Evolutionary conservation across 176 grass and related monocot species (phyloP), one percentile per base, ranked within the genome.

Genomic region (Carex myosuroides): DNA sequence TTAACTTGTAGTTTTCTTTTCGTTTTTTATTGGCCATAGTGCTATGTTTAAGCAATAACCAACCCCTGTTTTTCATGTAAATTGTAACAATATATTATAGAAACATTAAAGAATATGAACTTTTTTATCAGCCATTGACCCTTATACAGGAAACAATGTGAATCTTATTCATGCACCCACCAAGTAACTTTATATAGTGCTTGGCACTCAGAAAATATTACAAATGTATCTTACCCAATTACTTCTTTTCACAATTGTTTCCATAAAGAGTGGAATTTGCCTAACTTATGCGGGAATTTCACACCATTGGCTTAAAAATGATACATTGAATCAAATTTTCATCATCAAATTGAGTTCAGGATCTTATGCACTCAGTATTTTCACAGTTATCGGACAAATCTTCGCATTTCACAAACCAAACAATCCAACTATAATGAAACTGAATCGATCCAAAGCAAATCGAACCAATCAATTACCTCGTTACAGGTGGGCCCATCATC

Each of bases 401-500:
- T 75, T 75, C n/a, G 2, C 17, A 73, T 50, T 22, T 5, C 13
- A 66, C 1, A 66, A 9, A 33, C 6, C 13, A 39, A 39, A 42
- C 16, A 44, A 70, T 2, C 67, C 10, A 16, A 70, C 17, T 42
- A 20, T 3, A 1, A 61, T 20, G 18, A 17, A 80, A 61, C 13
- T 0, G 7, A 13, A 57, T 1, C 13, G 64, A 81, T 0, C 12
- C 29, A 81, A 44, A 44, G 4, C 53, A 81, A 65, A 81, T 63
- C 57, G 44, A 44, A 41, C 6, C 32, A 80, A 60, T 14, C 18
- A 46, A 54, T 54, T 83, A 83, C 80, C 88, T 99, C 97, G 67
- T 75, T 61, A 73, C 94, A 92, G 88, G 94, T 82, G 50, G 82
- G 70, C 3, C 90, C 91, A 71, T 99, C 97, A 14, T 96, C 97